Conservation (phyloP, 192 early-diverging fungal genomes). For the Rhizophagus clarus region DNA sequence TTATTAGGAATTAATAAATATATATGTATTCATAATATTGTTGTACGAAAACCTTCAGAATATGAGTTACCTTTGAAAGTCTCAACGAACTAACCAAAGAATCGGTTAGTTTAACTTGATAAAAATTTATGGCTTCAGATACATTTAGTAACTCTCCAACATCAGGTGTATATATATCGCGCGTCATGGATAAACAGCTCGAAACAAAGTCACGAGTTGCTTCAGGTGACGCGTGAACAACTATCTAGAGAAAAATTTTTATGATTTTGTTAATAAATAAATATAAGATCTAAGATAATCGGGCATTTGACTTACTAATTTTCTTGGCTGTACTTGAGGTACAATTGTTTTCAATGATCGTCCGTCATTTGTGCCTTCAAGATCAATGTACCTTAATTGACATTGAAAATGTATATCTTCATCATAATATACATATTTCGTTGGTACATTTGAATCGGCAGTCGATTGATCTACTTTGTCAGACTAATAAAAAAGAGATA, state of each 20-base stretch:
- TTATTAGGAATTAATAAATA: background rate
- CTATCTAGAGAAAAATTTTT: slow-evolving; percentile 46
- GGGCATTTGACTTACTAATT: slow-evolving; percentile 60
- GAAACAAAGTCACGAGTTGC: slow-evolving; percentile 68
- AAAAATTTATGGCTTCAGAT: slow-evolving; percentile 85
- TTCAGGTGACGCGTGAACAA: slow-evolving; percentile 82
- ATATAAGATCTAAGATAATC: background rate
- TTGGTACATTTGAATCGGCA: slow-evolving; percentile 67
- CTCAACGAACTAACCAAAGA: slow-evolving; percentile 78
- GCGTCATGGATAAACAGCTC: slow-evolving; percentile 75
- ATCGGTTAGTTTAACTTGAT: slow-evolving; percentile 87
- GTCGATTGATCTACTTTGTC: slow-evolving; percentile 46
- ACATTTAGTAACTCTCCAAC: slow-evolving; percentile 88
- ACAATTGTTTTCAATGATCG: slow-evolving; percentile 86
- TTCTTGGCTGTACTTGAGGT: slow-evolving; percentile 74
- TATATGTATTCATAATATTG: background rate
- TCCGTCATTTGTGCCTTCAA: slow-evolving; percentile 91
- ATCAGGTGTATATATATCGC: slow-evolving; percentile 81
- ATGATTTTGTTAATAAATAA: background rate
- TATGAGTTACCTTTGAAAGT: slow-evolving; percentile 66
- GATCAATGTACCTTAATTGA: slow-evolving; percentile 81
- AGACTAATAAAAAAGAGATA: slow-evolving; percentile 1
- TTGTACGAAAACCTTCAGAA: slow-evolving; percentile 5
- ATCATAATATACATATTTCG: slow-evolving; percentile 72
- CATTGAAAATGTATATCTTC: slow-evolving; percentile 68